A percentile compares a stretch with the other conserved stretches of the same genome.
Evolutionary conservation across 805 yeast species (phyloP).

Genomic region (Yamadazyma scolyti): DNA sequence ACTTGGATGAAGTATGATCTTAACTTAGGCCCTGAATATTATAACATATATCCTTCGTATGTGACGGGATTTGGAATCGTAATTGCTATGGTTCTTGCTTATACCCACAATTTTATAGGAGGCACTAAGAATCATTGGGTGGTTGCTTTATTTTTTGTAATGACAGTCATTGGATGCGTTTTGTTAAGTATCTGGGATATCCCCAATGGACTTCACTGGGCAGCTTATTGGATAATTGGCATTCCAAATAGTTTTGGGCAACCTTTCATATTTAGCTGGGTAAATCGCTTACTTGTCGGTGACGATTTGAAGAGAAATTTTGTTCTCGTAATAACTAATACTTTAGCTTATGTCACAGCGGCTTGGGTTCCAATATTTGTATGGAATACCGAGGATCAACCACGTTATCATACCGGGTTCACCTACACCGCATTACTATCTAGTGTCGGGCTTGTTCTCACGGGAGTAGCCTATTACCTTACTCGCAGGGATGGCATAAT

Average conservation of each 20-base stretch:
- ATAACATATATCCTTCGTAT: constrained; percentile 28
- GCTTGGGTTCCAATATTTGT: constrained; percentile 37
- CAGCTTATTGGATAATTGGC: constrained; percentile 44
- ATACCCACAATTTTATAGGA: constrained; percentile 26
- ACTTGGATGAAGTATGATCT: constrained; percentile 32
- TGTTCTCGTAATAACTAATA: constrained; percentile 33
- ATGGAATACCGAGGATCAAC: constrained; percentile 33
- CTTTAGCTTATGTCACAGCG: constrained; percentile 33
- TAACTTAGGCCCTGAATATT: constrained; percentile 19
- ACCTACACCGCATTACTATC: constrained; percentile 28
- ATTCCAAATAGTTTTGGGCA: constrained; percentile 51
- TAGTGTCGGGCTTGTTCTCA: constrained; percentile 24
- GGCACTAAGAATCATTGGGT: constrained; percentile 33
- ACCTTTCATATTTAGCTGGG: constrained; percentile 55
- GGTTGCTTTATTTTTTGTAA: constrained; percentile 32
- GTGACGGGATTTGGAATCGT: constrained; percentile 23
- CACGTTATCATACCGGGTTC: constrained; percentile 28
- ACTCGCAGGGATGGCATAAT: too few relatives aligned
- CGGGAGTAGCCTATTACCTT: constrained; percentile 20
- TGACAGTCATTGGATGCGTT: constrained; percentile 38
- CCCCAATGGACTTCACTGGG: constrained; percentile 47
- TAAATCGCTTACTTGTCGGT: constrained; percentile 41
- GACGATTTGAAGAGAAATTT: constrained; percentile 40
- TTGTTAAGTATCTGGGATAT: constrained; percentile 46
- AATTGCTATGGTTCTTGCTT: constrained; percentile 19